Evolutionary conservation across 2,329 filamentous ascomycete genomes (phyloP).

Genomic region (Hypoxylon sp.): DNA sequence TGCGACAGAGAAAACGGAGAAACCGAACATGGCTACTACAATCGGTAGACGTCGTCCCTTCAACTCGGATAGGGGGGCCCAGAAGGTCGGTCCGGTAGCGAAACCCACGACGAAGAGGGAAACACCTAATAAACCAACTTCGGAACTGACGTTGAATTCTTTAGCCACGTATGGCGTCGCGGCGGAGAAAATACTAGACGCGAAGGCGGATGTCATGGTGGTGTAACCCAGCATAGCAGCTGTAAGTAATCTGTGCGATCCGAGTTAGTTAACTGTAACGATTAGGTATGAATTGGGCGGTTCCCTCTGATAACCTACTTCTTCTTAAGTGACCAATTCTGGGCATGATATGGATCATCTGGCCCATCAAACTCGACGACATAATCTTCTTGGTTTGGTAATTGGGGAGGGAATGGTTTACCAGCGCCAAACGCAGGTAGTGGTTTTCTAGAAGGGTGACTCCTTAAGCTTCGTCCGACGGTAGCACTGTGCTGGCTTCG

Average conservation of each 20-base stretch:
- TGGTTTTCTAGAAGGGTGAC: constrained; percentile 69
- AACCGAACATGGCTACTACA: constrained; percentile 75
- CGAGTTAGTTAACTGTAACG: constrained; percentile 38
- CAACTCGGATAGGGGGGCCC: constrained; percentile 81
- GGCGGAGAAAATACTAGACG: constrained; percentile 81
- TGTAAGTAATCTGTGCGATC: constrained; percentile 67
- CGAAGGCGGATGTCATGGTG: constrained; percentile 79
- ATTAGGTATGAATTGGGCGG: neutral
- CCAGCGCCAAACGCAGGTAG: constrained; percentile 79
- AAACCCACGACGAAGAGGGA: constrained; percentile 80
- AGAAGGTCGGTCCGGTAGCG: constrained; percentile 74
- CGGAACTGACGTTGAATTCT: constrained; percentile 72
- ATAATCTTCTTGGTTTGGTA: constrained; percentile 81
- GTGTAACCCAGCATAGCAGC: constrained; percentile 80
- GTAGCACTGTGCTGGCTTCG: constrained; percentile 79
- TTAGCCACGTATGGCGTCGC: constrained; percentile 71
- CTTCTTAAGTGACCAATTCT: constrained; percentile 87
- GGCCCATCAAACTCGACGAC: constrained; percentile 89
- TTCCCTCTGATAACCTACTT: constrained; percentile 70
- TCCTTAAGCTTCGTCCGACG: constrained; percentile 71
- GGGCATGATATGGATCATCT: constrained; percentile 85
- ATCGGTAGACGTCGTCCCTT: constrained; percentile 76
- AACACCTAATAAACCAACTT: constrained; percentile 76
- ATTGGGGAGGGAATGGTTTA: constrained; percentile 79
- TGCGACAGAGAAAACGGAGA: constrained; percentile 77